Evolutionary conservation across 345 rosid species (phyloP), one percentile per base, ranked within the genome.

Genomic region (Euphorbia tirucalli): DNA sequence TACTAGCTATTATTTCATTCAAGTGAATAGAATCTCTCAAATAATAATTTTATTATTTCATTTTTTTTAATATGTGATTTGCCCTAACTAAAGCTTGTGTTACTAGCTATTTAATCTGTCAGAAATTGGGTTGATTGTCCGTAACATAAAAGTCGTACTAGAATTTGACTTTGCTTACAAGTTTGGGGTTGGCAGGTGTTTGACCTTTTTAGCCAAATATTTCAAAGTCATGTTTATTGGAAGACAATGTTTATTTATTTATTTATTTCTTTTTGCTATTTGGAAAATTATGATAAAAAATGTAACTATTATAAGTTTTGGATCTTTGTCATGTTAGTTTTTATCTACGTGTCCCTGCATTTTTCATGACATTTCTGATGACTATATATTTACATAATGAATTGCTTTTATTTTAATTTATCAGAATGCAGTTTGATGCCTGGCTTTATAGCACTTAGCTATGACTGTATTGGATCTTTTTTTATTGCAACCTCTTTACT

Each of bases 351-450:
- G 3, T 19, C 14, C 44, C 3, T 65, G 19, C 22, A 15, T 66
- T 66, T 66, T 48, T 32, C 27, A 2, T 35, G 16, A 35, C 24
- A 1, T 31, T 30, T 35, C 56, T 13, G 3, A 65, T 65, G 55
- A 15, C 35, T 28, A 14, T 64, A 28, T 7, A 60, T 54, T 46
- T 71, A 54, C 5, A 24, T 50, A 54, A n/a, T 37, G 24, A 31
- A 65, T 43, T 50, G 50, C 3, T 24, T 16, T 49, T 46, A 10
- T 21, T 71, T 73, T 4, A 72, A 56, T 49, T 68, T 65, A 39
- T 44, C 39, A 22, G 8, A 7, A 37, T 62, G 61, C 58, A 19
- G 28, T 1, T 22, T 60, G 46, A 63, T 16, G 28, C 69, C 46
- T 28, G 61, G 64, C 66, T 65, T 75, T 61, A 35, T 57, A 18